phyloP scores from a whole-genome alignment of 1,139 yeast species.

The Yamadazyma pseudoaaseri region DNA sequence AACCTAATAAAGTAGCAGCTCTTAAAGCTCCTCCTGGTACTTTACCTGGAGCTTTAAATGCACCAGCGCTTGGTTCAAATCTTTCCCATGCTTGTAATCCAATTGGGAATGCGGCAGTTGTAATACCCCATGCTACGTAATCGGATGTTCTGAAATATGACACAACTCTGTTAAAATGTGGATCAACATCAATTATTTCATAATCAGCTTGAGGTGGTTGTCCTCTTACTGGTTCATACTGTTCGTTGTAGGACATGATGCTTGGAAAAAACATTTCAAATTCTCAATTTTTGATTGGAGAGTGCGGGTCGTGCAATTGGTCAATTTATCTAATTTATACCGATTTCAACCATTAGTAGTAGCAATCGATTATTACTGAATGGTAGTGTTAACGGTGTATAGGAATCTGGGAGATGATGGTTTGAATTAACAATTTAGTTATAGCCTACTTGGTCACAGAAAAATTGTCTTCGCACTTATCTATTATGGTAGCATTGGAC shows the following conservation, averaged over 20 bases:
- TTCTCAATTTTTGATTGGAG: constrained; percentile 34
- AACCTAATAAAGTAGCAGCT: constrained; percentile 60
- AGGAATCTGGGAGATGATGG: too few relatives aligned
- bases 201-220: constrained; percentile 45
- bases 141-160: constrained; percentile 72
- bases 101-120: constrained; percentile 64
- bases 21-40: constrained; percentile 60
- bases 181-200: constrained; percentile 74
- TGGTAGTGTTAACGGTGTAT: too few relatives aligned
- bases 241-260: constrained; percentile 41
- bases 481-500: not conserved
- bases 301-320: constrained; percentile 9
- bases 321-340: too few relatives aligned
- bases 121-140: constrained; percentile 62
- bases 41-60: constrained; percentile 50
- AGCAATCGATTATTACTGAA: too few relatives aligned
- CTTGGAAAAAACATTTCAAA: constrained; percentile 14
- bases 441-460: too few relatives aligned
- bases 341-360: too few relatives aligned
- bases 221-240: constrained; percentile 44
- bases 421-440: too few relatives aligned
- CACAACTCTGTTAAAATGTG: constrained; percentile 71
- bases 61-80: constrained; percentile 61
- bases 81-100: constrained; percentile 61
- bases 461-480: not conserved